Evolutionary conservation across 2,329 filamentous ascomycete genomes (phyloP).

Genomic region (Aspergillus calidoustus): DNA sequence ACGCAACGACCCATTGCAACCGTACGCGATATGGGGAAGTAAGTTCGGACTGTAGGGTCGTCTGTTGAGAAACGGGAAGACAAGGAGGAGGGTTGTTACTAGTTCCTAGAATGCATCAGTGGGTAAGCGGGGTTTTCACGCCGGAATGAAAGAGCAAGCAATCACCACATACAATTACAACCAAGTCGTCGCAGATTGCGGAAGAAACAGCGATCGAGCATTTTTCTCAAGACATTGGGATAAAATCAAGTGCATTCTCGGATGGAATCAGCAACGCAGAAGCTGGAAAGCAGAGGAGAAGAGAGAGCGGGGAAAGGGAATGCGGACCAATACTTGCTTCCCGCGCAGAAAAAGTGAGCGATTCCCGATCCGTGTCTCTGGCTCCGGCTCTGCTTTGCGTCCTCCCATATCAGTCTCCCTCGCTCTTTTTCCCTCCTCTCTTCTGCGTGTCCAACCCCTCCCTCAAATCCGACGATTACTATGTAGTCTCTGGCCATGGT

Average conservation of each 20-base stretch:
- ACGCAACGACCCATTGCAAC: not conserved
- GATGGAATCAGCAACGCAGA: not conserved
- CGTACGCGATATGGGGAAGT: not conserved
- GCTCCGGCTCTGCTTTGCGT: conserved; percentile 33
- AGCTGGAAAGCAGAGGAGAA: not conserved
- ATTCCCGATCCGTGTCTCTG: conserved; percentile 31
- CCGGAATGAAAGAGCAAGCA: conserved; percentile 12
- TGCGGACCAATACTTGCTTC: conserved; percentile 16
- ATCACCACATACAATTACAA: conserved; percentile 7
- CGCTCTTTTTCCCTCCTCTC: conserved; percentile 36
- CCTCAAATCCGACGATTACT: conserved; percentile 44
- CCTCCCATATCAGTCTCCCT: conserved; percentile 38
- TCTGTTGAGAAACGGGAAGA: not conserved
- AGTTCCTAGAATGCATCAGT: conserved; percentile 8
- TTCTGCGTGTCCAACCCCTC: conserved; percentile 39
- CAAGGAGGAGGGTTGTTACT: not conserved
- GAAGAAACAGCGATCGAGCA: not conserved
- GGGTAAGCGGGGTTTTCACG: conserved; percentile 19
- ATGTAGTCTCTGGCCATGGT: conserved; percentile 45
- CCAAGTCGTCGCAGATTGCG: not conserved
- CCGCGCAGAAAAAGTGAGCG: conserved; percentile 14
- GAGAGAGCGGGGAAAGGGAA: conserved; percentile 17
- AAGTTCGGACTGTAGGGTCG: not conserved
- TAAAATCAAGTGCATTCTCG: conserved; percentile 1
- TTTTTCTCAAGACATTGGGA: not conserved